These are phyloP conservation scores for Adansonia digitata DNA, from an alignment of 345 rosid genomes.

Conservation along the genomic window DNA sequence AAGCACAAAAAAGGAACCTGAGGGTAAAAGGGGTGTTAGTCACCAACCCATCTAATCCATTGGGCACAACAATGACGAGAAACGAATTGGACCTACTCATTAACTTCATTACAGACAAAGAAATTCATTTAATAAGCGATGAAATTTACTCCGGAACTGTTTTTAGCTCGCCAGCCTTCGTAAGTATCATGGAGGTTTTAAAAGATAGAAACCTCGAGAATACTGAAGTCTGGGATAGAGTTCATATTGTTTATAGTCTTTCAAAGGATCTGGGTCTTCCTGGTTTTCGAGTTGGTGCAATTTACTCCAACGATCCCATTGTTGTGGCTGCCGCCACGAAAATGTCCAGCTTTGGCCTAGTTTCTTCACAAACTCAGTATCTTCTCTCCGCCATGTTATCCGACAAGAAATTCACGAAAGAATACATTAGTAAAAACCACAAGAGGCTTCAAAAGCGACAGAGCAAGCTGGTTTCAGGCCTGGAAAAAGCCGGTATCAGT, in stretches of 20 bases:
- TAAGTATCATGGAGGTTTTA: conserved; percentile 63
- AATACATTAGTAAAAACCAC: conserved; percentile 53
- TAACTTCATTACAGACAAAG: conserved; percentile 49
- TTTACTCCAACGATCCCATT: conserved; percentile 63
- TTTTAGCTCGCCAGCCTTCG: conserved; percentile 57
- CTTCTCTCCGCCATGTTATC: conserved; percentile 65
- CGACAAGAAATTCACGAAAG: conserved; percentile 61
- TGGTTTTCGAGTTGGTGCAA: conserved; percentile 82
- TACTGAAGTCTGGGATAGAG: conserved; percentile 44
- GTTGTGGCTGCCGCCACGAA: conserved; percentile 75
- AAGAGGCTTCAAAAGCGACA: conserved; percentile 51
- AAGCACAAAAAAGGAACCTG: conserved; percentile 55
- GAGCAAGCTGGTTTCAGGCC: conserved; percentile 50
- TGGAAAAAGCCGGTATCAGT: conserved; percentile 53
- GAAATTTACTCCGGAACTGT: conserved; percentile 83
- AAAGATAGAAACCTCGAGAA: conserved; percentile 45
- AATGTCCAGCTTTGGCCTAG: conserved; percentile 84
- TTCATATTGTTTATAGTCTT: conserved; percentile 69
- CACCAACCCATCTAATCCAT: conserved; percentile 80
- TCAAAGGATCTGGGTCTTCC: conserved; percentile 82
- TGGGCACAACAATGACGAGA: conserved; percentile 62
- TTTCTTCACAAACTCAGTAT: conserved; percentile 74
- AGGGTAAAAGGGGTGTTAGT: conserved; percentile 72
- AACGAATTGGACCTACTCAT: conserved; percentile 60
- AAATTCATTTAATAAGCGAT: conserved; percentile 69